Percentiles rank a stretch among this genome's conserved stretches.
These are phyloP conservation scores for Zymoseptoria tritici DNA, from an alignment of 2,329 filamentous ascomycete genomes.

Conservation along the genomic window DNA sequence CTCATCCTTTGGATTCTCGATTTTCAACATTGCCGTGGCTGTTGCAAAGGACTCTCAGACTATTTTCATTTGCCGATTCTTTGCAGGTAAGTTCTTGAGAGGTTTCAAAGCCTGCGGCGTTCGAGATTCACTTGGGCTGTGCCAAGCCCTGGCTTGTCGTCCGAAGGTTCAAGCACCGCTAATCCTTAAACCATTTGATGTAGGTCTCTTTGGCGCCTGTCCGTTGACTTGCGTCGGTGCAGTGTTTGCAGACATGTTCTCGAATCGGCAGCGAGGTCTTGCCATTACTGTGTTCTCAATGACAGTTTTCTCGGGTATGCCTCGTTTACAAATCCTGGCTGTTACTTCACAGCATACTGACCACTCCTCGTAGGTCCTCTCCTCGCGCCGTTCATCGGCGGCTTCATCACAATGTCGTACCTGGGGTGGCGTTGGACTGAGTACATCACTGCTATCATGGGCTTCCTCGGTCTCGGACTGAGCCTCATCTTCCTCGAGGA, in stretches of 20 bases:
- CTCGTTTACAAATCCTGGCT: not conserved
- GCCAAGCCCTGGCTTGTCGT: not conserved
- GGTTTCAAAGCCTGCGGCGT: not conserved
- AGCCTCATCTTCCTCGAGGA: slow-evolving; percentile 50
- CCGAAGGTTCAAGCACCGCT: not conserved
- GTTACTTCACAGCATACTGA: not conserved
- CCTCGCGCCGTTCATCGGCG: slow-evolving; percentile 27
- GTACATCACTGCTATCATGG: slow-evolving; percentile 49
- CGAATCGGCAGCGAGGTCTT: slow-evolving; percentile 25
- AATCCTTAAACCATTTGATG: not conserved
- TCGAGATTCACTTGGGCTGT: not conserved
- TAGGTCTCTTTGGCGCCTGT: slow-evolving; percentile 28
- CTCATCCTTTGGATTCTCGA: slow-evolving; percentile 29
- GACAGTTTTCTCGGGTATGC: slow-evolving; percentile 22
- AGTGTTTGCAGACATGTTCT: slow-evolving; percentile 38
- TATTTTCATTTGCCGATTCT: slow-evolving; percentile 33
- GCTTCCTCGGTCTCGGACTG: slow-evolving; percentile 42
- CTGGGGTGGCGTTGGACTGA: slow-evolving; percentile 46
- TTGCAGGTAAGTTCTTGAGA: slow-evolving; percentile 21
- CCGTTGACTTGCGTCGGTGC: slow-evolving; percentile 43
- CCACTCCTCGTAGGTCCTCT: slow-evolving; percentile 22
- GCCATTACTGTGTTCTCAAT: slow-evolving; percentile 33
- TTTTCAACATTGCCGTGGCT: slow-evolving; percentile 44
- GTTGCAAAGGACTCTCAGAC: slow-evolving; percentile 33
- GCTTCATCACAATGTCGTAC: slow-evolving; percentile 27